These are phyloP conservation scores for Pseudocercospora fijiensis DNA, from an alignment of 2,329 filamentous ascomycete species.

Conservation along the genomic window DNA sequence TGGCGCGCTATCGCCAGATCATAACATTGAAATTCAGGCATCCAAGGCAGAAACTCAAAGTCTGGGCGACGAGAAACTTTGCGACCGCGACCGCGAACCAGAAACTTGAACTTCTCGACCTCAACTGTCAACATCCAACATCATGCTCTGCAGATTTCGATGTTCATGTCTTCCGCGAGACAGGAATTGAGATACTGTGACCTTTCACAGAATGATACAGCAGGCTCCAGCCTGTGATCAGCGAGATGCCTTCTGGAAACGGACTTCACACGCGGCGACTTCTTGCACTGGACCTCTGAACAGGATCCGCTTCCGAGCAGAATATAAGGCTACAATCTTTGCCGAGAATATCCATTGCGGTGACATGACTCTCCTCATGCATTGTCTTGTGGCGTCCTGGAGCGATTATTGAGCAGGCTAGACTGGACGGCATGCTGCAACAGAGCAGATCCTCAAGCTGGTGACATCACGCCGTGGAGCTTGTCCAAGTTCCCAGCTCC, in stretches of 20 bases:
- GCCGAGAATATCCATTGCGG: neutral
- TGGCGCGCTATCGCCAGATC: neutral
- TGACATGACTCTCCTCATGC: neutral
- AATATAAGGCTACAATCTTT: neutral
- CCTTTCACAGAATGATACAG: neutral
- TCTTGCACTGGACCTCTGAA: neutral
- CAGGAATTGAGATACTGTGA: neutral
- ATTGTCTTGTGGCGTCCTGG: neutral
- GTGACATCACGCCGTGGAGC: slow-evolving; percentile 7
- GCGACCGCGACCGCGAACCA: neutral
- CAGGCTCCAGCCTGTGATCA: neutral
- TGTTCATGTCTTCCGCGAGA: too few relatives aligned
- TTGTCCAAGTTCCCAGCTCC: slow-evolving; percentile 11
- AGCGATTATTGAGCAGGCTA: neutral
- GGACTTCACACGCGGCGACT: neutral
- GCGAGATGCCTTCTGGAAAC: neutral
- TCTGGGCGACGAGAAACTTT: neutral
- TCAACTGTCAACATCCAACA: too few relatives aligned
- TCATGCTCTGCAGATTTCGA: neutral
- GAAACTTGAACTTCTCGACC: neutral
- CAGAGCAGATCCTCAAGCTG: neutral
- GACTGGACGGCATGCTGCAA: neutral
- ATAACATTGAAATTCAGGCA: neutral
- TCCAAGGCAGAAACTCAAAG: neutral
- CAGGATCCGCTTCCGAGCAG: neutral